Evolutionary conservation across 2,329 filamentous ascomycete species (phyloP).

Genomic region (Ophiocordyceps sinensis): DNA sequence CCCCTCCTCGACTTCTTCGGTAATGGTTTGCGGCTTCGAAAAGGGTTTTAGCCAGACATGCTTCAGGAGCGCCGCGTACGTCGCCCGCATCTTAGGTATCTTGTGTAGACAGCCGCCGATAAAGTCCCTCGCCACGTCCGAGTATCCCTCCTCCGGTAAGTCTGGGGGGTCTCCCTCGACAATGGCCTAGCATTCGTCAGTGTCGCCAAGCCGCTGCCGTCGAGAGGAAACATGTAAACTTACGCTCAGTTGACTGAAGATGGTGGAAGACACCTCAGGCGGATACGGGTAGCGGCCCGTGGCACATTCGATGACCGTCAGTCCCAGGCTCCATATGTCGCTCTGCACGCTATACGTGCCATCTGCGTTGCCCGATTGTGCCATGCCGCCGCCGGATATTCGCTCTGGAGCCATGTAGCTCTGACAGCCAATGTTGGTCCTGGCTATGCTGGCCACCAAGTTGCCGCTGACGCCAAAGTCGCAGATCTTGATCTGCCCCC

Average conservation of each 20-base stretch:
- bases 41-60: slow-evolving; percentile 77
- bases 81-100: slow-evolving; percentile 80
- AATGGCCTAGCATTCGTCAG: slow-evolving; percentile 54
- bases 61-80: slow-evolving; percentile 75
- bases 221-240: slow-evolving; percentile 25
- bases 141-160: slow-evolving; percentile 66
- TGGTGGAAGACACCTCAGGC: slow-evolving; percentile 93
- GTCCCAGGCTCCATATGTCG: slow-evolving; percentile 90
- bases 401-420: slow-evolving; percentile 98
- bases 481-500: slow-evolving; percentile 91
- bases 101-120: slow-evolving; percentile 86
- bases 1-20: slow-evolving; percentile 53
- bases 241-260: slow-evolving; percentile 93
- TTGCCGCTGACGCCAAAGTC: slow-evolving; percentile 98
- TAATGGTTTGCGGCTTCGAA: slow-evolving; percentile 60
- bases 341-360: slow-evolving; percentile 96
- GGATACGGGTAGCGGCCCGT: slow-evolving; percentile 92
- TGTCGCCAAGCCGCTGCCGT: slow-evolving; percentile 1
- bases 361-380: slow-evolving; percentile 51
- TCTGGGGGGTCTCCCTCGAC: slow-evolving; percentile 92
- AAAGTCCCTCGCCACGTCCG: slow-evolving; percentile 69
- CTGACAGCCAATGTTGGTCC: slow-evolving; percentile 97
- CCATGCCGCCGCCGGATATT: slow-evolving; percentile 75
- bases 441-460: slow-evolving; percentile 90
- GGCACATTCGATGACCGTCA: slow-evolving; percentile 93